Percentiles rank a stretch among this genome's conserved stretches.
Conservation (phyloP, 2,329 filamentous ascomycete genomes). For the Calonectria crousiana region DNA sequence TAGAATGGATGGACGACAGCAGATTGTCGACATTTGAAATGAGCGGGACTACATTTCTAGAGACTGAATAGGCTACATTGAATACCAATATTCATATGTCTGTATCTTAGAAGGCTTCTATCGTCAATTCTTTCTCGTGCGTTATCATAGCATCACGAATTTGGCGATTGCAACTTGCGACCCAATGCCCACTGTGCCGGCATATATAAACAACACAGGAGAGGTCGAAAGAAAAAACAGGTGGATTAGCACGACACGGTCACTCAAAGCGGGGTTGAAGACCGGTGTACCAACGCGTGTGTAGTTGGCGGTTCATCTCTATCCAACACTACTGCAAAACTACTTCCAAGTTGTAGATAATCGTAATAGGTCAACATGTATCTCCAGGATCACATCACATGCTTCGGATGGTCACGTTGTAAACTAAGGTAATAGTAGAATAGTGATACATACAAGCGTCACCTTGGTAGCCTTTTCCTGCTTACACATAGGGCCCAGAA, state of each 20-base stretch:
- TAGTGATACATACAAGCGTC: slow-evolving; percentile 47
- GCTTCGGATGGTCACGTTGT: slow-evolving; percentile 37
- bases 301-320: neutral
- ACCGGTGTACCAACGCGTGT: neutral
- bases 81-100: slow-evolving; percentile 16
- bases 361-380: neutral
- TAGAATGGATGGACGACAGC: slow-evolving; percentile 34
- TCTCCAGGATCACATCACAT: neutral
- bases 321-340: neutral
- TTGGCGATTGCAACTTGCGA: neutral
- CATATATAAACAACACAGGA: neutral
- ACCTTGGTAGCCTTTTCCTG: slow-evolving; percentile 42
- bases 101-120: neutral
- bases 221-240: neutral
- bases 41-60: slow-evolving; percentile 22
- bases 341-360: neutral
- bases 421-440: slow-evolving; percentile 35
- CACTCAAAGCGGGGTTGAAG: neutral
- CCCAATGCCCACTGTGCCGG: neutral
- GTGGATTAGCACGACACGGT: neutral
- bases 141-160: neutral
- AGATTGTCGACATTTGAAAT: slow-evolving; percentile 19
- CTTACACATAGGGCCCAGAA: slow-evolving; percentile 41
- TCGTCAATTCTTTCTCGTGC: neutral
- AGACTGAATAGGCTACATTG: slow-evolving; percentile 3